Base-by-base conservation (phyloP, 1,139 yeast genomes). In the Scheffersomyces quercinus region DNA sequence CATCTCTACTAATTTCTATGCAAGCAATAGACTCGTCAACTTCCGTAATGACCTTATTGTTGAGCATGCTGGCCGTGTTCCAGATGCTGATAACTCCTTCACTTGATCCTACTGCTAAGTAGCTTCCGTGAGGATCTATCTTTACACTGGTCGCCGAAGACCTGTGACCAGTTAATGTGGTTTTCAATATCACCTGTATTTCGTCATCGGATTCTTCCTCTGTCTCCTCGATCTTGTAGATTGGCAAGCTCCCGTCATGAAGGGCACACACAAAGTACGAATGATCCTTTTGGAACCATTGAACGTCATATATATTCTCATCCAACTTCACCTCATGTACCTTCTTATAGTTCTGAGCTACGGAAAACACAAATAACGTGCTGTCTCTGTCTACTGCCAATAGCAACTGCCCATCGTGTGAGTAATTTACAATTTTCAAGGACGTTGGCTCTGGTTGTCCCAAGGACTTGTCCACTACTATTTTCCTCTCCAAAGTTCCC, bases 1-100 rank as follows among this genome's bases (percentile, higher is more conserved):
- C 82, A 49, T 78, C 79, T 39, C 70, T 54, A 35, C 75, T 70
- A 5, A 71, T 53, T 41, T 68, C 77, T n/a, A 82, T 53, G 8
- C 68, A 55, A 1, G 72, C 58, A 4, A 82, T 65, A 1, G 81
- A 70, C 53, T 78, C 80, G 56, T 83, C 84, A 3, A 79, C 63
- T 38, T 66, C 68, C 28, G 75, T 60, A 12, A 83, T 64, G 0
- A 79, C 75, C 31, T 62, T 59, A 15, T 60, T 53, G 42, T 81
- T 73, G 26, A 75, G 64, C 65, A 84, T 65, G 14, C 75, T 70
- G 3, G 61, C 48, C 6, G 80, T 59, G 36, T 72, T 70, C 88
- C 90, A 86, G 10, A 83, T 42, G 20, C 83, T 73, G n/a, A 85
- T 76, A 28, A 82, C 74, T 5, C 93, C 93, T 54, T 86, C 93